Evolutionary conservation across 2,329 filamentous ascomycete species (phyloP), one percentile per base, ranked within the genome.

Genomic region (Trichoderma sp.): DNA sequence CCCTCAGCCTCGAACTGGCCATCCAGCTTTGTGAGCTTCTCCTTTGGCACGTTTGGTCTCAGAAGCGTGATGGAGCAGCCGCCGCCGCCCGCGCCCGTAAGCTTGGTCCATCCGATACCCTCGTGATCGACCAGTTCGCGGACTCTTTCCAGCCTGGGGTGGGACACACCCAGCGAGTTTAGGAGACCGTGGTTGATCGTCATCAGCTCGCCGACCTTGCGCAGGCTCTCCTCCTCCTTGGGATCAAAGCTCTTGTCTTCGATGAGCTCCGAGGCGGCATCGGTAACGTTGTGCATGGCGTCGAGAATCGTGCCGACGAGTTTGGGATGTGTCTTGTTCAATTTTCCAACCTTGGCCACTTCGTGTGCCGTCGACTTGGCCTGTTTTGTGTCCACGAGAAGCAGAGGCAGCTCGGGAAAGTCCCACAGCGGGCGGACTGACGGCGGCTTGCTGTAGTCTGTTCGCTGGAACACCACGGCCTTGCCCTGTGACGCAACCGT

Each of bases 41-140:
- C 80, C 17, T 75, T 71, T 7, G 85, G 74, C 1, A 85, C 81
- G 34, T 85, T 86, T 0, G 91, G 90, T 69, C 89, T 90, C 56
- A 99, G 82, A 4, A 99, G 81, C 0, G 94, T 96, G 70, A 99
- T 98, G 3, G 93, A 94, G 77, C 96, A 98, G 3, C 95, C 95
- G 64, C 95, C 96, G 14, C 95, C 96, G 24, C 95, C 95, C 1
- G 95, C 95, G 41, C 95, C 95, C 0, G 95, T 99, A 65, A 99
- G 84, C 77, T 99, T 99, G 14, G 95, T 97, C 93, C 93, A 99
- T 34, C 95, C 95, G 64, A 97, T 90, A 47, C 90, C 90, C 64
- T 92, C 86, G 71, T 95, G 88, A 70, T 99, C 94, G 56, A 96
- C 90, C 28, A 99, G 81, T 78, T 97, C 94, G 68, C 95, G 88